phyloP scores from a whole-genome alignment of 1,284 basidiomycete genomes.

The Pisolithus thermaeus region DNA sequence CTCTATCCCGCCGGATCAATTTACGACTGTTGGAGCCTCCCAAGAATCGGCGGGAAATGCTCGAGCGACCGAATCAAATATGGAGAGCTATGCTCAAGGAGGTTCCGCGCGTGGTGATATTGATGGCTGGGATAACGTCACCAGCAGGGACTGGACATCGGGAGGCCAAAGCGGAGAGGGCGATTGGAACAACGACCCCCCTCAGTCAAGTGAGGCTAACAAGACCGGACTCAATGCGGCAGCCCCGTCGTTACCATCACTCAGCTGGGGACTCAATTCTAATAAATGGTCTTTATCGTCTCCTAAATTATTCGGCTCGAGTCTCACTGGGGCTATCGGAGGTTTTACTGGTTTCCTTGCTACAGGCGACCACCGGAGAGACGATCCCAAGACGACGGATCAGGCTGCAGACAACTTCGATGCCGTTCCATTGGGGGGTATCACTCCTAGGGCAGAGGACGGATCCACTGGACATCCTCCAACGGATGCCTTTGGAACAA shows the following conservation, averaged over 20 bases:
- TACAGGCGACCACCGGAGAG: neutral
- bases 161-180: neutral
- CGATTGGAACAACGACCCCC: neutral
- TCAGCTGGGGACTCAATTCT: neutral
- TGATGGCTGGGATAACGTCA: neutral
- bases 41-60: slow-evolving; percentile 5
- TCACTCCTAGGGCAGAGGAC: neutral
- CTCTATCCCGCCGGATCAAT: slow-evolving; percentile 16
- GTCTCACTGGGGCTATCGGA: neutral
- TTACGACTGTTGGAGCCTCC: neutral
- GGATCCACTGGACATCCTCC: neutral
- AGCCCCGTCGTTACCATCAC: neutral
- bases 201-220: neutral
- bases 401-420: too few relatives aligned
- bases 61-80: too few relatives aligned
- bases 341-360: neutral
- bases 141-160: neutral
- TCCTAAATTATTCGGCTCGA: neutral
- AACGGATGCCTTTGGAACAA: neutral
- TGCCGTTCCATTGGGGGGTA: neutral
- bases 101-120: neutral
- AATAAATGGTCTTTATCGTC: neutral
- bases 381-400: neutral
- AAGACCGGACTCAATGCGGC: neutral
- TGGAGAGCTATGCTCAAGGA: neutral